Conservation (phyloP, 805 yeast species). For the Saccharomycopsis capsularis region DNA sequence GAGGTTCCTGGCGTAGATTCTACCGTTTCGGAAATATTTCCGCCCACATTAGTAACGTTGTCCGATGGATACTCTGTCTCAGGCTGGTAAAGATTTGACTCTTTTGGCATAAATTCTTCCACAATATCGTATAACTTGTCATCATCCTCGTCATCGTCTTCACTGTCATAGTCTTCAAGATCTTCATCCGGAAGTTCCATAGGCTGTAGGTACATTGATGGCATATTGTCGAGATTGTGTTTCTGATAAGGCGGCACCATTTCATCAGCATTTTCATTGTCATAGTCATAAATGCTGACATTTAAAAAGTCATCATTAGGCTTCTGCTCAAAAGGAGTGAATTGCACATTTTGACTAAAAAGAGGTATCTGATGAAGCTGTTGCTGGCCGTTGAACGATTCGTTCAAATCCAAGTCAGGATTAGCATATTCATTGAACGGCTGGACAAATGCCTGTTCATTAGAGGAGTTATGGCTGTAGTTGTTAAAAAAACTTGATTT, state of each 20-base stretch:
- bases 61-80: neutral
- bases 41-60: neutral
- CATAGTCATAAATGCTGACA: constrained; percentile 24
- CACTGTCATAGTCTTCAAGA: constrained; percentile 19
- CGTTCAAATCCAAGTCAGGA: constrained; percentile 28
- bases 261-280: constrained; percentile 8
- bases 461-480: constrained; percentile 25
- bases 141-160: constrained; percentile 31
- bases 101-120: constrained; percentile 7
- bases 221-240: constrained; percentile 1
- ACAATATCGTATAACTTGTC: constrained; percentile 31
- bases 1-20: constrained; percentile 15
- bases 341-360: neutral
- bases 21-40: neutral
- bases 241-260: neutral
- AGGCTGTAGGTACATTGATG: constrained; percentile 1
- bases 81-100: neutral
- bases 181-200: constrained; percentile 20
- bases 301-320: constrained; percentile 7
- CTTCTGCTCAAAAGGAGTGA: too few species aligned
- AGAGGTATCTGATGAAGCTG: neutral
- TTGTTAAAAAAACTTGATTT: constrained; percentile 2
- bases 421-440: constrained; percentile 38
- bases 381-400: neutral
- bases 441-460: constrained; percentile 25